Base-by-base conservation (phyloP, 164 flowering plant genomes). In the Dillenia suffruticosa region DNA sequence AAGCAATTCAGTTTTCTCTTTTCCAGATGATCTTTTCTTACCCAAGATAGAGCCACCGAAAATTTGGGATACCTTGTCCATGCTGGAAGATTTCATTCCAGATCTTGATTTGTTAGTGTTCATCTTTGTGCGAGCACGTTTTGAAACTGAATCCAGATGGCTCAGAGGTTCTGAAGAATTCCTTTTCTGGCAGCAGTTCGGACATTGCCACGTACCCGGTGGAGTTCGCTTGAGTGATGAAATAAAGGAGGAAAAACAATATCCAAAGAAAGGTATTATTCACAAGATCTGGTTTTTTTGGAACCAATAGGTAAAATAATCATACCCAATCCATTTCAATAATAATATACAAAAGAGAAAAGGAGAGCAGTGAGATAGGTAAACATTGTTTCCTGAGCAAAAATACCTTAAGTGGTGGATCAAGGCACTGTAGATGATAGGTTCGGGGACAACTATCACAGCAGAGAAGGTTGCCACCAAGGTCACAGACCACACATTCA, bases 401-500 rank as follows among this genome's bases (percentile, higher is more conserved):
- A 64, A 49, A 68, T 80, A 93, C 98, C 98, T 93, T 85, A 67
- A 93, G 92, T 65, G 97, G 97, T 24, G 98, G 98, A 76, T 80
- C 77, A 60, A 93, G 96, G 77, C 98, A 93, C 66, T 89, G 84
- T n/a, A 89, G 82, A 82, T 93, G 98, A 79, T 93, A 93, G 9
- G 92, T 86, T 32, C 88, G 73, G 46, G 98, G 98, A 70, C 98
- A 93, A 68, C 85, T 76, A 72, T 93, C 98, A 74, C 98, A 93
- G 73, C 98, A 93, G 10, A 93, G 82, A 80, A 93, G 77, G 78
- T 87, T 84, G 60, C 98, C 98, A 67, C 99, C 96, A 79, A 84
- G 77, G 77, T 95, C 96, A 73, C 99, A 95, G 63, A 95, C 71
- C 55, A 79, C 96, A 69, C 99, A 95, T 77, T 95, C 99, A 75